A percentile compares a stretch with the other conserved stretches of the same genome.
These are phyloP conservation scores for Leptoxyphium fumago DNA, from an alignment of 2,329 filamentous ascomycete species.

Conservation along the genomic window DNA sequence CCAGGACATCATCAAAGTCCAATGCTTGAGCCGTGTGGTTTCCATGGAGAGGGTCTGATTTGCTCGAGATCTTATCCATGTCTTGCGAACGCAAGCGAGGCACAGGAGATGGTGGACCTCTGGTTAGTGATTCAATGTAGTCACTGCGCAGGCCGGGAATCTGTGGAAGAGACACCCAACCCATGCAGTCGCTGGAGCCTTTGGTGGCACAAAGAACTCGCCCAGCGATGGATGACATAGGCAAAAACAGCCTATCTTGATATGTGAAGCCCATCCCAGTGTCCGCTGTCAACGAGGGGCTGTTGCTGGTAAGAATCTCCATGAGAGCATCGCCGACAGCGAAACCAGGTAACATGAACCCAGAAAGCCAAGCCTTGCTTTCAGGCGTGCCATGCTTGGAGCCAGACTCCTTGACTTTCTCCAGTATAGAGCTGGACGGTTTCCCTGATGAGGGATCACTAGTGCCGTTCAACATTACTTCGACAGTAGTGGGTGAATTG, in stretches of 20 bases:
- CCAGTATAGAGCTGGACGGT: neutral
- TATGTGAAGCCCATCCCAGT: slow-evolving; percentile 42
- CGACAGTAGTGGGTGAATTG: too few species aligned
- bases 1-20: slow-evolving; percentile 25
- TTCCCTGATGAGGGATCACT: neutral
- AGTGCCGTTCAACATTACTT: too few species aligned
- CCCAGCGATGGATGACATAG: slow-evolving; percentile 39
- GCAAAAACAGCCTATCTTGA: slow-evolving; percentile 39
- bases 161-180: slow-evolving; percentile 33
- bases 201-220: slow-evolving; percentile 34
- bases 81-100: slow-evolving; percentile 22
- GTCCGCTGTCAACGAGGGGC: slow-evolving; percentile 37
- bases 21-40: slow-evolving; percentile 9
- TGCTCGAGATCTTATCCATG: slow-evolving; percentile 17
- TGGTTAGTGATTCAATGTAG: slow-evolving; percentile 35
- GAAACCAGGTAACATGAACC: slow-evolving; percentile 40
- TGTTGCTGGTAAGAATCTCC: slow-evolving; percentile 41
- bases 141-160: slow-evolving; percentile 23
- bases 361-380: slow-evolving; percentile 40
- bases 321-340: slow-evolving; percentile 40
- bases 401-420: neutral
- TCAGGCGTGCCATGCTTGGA: slow-evolving; percentile 37
- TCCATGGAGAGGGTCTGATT: slow-evolving; percentile 23
- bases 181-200: slow-evolving; percentile 37
- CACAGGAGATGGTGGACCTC: slow-evolving; percentile 2